phyloP scores from a whole-genome alignment of 2,329 filamentous ascomycete species.

The Scedosporium aurantiacum region DNA sequence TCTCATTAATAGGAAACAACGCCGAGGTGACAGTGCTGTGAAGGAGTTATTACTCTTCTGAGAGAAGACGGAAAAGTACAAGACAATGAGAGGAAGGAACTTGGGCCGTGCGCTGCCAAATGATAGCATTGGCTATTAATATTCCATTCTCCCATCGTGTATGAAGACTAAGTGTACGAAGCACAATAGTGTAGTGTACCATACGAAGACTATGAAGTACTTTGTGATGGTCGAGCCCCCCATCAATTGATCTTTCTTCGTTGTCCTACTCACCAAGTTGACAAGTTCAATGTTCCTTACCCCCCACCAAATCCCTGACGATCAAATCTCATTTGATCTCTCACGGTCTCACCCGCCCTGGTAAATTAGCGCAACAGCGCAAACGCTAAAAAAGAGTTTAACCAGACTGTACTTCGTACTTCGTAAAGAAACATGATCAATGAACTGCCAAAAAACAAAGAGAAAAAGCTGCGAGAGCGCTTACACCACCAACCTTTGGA shows the following conservation, averaged over 20 bases:
- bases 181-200: too few species aligned
- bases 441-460: too few species aligned
- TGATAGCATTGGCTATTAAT: background rate
- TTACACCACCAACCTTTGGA: background rate
- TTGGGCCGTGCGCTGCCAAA: background rate
- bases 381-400: background rate
- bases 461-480: background rate
- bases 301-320: background rate
- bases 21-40: too few species aligned
- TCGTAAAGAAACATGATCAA: too few species aligned
- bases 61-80: background rate
- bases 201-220: too few species aligned
- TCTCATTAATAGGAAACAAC: too few species aligned
- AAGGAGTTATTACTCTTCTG: background rate
- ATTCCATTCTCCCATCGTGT: background rate
- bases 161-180: too few species aligned
- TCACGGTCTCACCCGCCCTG: background rate
- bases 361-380: background rate
- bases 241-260: too few species aligned
- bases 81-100: background rate
- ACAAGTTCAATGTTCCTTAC: too few species aligned
- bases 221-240: background rate
- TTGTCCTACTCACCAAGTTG: background rate
- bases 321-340: too few species aligned
- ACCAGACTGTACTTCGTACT: constrained; percentile 1